Conservation (phyloP, 1,139 yeast species). For the Kurtzmaniella quercitrusa region DNA sequence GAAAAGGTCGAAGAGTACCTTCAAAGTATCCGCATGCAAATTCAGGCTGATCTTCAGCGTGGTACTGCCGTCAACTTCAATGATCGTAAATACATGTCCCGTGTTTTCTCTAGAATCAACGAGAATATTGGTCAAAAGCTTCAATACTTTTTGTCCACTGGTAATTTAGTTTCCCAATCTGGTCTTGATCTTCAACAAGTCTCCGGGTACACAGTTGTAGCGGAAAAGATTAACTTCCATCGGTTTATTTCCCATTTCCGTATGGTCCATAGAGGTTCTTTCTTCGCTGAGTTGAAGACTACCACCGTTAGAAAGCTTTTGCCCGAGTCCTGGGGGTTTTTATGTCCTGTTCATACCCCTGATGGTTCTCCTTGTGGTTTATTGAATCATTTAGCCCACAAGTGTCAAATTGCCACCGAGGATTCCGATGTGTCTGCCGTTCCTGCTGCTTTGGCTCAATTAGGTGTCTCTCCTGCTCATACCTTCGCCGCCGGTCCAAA, state of each 20-base stretch:
- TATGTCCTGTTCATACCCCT: slow-evolving; percentile 99
- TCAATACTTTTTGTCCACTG: slow-evolving; percentile 93
- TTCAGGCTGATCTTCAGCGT: slow-evolving; percentile 77
- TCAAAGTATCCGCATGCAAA: slow-evolving; percentile 65
- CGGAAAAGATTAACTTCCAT: slow-evolving; percentile 95
- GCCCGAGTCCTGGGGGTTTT: slow-evolving; percentile 98
- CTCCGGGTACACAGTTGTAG: slow-evolving; percentile 97
- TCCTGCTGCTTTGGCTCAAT: slow-evolving; percentile 58
- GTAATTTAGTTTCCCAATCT: slow-evolving; percentile 93
- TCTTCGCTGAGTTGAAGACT: slow-evolving; percentile 96
- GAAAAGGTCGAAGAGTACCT: slow-evolving; percentile 95
- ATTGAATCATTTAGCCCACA: slow-evolving; percentile 92
- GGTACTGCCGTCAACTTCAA: slow-evolving; percentile 79
- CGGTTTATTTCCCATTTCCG: slow-evolving; percentile 96
- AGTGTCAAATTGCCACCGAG: slow-evolving; percentile 80
- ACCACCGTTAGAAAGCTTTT: slow-evolving; percentile 94
- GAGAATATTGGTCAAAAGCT: slow-evolving; percentile 93
- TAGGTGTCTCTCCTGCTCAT: slow-evolving; percentile 82
- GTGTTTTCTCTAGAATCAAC: slow-evolving; percentile 76
- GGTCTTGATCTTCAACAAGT: slow-evolving; percentile 98
- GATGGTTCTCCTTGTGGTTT: slow-evolving; percentile 99
- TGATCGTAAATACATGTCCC: slow-evolving; percentile 76
- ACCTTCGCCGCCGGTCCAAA: slow-evolving; percentile 84
- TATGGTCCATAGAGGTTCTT: slow-evolving; percentile 99
- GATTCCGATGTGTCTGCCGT: slow-evolving; percentile 72